Evolutionary conservation across 306 rosid genomes (phyloP).

Genomic region (Gillenia trifoliata): DNA sequence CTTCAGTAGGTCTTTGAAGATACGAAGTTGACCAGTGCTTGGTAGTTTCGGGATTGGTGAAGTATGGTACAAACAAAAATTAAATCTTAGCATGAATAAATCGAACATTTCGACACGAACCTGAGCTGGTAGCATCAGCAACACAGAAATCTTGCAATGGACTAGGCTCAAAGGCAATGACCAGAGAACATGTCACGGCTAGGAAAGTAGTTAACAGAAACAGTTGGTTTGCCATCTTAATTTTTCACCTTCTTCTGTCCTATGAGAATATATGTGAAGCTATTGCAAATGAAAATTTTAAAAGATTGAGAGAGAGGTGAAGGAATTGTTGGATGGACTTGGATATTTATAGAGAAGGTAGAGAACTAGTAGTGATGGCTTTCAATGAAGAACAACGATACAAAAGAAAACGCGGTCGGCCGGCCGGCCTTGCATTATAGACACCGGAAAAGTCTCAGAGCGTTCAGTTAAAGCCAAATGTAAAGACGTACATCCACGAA

Average conservation of each 20-base stretch:
- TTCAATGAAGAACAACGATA: neutral
- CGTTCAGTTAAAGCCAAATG: neutral
- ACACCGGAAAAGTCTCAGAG: neutral
- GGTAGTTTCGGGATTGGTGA: too few species aligned
- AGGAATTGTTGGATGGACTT: neutral
- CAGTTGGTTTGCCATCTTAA: conserved; percentile 10
- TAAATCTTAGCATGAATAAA: too few species aligned
- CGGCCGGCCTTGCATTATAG: neutral
- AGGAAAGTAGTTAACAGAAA: conserved; percentile 1
- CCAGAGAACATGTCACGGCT: conserved; percentile 15
- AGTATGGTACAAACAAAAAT: too few species aligned
- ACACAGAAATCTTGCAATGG: conserved; percentile 33
- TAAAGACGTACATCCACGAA: neutral
- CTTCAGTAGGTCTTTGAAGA: too few species aligned
- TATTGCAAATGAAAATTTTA: neutral
- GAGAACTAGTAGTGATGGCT: neutral
- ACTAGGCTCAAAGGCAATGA: conserved; percentile 21
- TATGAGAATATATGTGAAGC: neutral
- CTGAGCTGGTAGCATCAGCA: conserved; percentile 23
- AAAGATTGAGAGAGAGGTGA: conserved; percentile 1
- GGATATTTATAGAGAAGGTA: neutral
- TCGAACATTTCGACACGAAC: neutral
- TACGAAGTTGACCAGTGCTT: too few species aligned
- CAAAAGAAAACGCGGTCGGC: neutral
- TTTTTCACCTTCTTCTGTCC: neutral